Evolutionary conservation across 2,329 filamentous ascomycete genomes (phyloP).

Genomic region (Penicillium sp.): DNA sequence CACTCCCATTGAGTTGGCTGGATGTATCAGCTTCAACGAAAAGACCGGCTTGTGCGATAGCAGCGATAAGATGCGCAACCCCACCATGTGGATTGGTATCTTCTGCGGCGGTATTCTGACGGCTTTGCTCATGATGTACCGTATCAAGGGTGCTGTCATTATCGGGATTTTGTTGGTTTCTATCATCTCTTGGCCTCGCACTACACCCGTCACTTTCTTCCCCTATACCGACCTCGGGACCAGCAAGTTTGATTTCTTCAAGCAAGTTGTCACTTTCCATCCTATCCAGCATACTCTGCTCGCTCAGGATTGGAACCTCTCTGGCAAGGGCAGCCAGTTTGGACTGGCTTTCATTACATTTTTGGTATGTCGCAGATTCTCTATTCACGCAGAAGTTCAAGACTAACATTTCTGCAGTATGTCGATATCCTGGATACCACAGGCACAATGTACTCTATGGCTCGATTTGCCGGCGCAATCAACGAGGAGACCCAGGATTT

Average conservation of each 20-base stretch:
- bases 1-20: conserved; percentile 72
- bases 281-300: conserved; percentile 66
- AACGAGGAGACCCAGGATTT: conserved; percentile 83
- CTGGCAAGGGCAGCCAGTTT: conserved; percentile 69
- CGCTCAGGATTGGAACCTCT: conserved; percentile 72
- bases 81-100: conserved; percentile 83
- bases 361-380: conserved; percentile 42
- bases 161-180: conserved; percentile 78
- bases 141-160: conserved; percentile 83
- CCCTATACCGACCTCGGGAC: conserved; percentile 69
- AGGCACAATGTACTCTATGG: conserved; percentile 86
- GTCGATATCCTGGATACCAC: conserved; percentile 87
- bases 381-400: neutral
- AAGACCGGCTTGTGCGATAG: conserved; percentile 58
- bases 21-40: conserved; percentile 55
- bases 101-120: conserved; percentile 82
- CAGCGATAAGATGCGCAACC: conserved; percentile 73
- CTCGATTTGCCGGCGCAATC: conserved; percentile 74
- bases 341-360: conserved; percentile 83
- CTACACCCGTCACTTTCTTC: conserved; percentile 75
- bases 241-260: conserved; percentile 78
- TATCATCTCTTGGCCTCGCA: conserved; percentile 83
- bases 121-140: conserved; percentile 76
- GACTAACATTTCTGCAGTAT: conserved; percentile 47
- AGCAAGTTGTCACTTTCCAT: conserved; percentile 81